Conservation (phyloP, 768 basidiomycete species). For the Nevesoporus exiguus region DNA sequence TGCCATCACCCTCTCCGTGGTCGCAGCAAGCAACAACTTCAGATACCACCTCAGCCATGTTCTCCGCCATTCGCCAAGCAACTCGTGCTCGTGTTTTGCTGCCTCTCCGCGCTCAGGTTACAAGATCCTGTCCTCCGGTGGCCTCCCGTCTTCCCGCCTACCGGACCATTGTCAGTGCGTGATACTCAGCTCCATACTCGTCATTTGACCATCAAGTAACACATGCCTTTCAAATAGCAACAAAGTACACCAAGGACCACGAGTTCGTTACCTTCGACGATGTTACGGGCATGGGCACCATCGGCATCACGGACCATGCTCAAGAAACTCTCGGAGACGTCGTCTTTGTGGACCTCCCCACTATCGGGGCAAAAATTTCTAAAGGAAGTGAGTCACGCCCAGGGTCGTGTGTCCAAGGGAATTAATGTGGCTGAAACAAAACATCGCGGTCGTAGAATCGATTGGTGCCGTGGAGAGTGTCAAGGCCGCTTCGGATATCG, state of each 20-base stretch:
- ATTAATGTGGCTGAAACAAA: constrained; percentile 5
- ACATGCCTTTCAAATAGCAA: not conserved
- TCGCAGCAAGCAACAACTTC: too few species aligned
- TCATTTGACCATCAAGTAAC: not conserved
- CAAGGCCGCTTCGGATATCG: constrained; percentile 95
- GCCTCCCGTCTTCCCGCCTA: constrained; percentile 4
- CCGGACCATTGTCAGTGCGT: constrained; percentile 30
- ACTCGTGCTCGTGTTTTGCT: constrained; percentile 12
- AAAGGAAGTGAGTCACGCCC: constrained; percentile 64
- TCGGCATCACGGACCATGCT: constrained; percentile 90
- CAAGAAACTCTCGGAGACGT: constrained; percentile 92
- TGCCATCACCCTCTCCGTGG: constrained; percentile 38
- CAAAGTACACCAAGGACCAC: constrained; percentile 79
- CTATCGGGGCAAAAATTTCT: constrained; percentile 53
- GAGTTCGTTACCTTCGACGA: constrained; percentile 83
- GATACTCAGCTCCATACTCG: not conserved
- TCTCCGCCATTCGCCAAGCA: constrained; percentile 11
- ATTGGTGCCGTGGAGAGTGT: constrained; percentile 96
- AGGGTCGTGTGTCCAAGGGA: not conserved
- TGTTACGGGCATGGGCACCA: constrained; percentile 66
- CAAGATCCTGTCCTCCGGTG: not conserved
- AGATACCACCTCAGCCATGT: constrained; percentile 23
- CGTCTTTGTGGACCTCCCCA: constrained; percentile 91
- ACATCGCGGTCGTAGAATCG: constrained; percentile 45
- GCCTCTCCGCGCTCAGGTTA: not conserved